Conservation (phyloP, 257 asterid genomes). For the Eucommia ulmoides region DNA sequence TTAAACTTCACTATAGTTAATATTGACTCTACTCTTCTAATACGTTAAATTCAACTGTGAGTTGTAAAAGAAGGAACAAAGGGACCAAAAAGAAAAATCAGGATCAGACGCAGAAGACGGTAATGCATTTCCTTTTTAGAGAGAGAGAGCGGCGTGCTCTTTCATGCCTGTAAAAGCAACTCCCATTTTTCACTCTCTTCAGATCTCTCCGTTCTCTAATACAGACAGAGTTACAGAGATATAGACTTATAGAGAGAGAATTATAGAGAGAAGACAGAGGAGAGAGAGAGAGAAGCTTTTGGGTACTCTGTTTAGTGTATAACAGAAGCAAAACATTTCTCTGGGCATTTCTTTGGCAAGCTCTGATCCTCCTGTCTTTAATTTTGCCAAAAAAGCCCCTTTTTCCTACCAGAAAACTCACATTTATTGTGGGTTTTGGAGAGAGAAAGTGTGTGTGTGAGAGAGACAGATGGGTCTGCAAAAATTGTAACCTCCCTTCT, state of each 20-base stretch:
- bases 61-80: too few relatives aligned
- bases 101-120: too few relatives aligned
- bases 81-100: too few relatives aligned
- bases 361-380: not conserved
- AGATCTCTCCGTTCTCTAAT: not conserved
- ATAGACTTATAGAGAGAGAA: too few relatives aligned
- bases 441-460: too few relatives aligned
- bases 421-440: conserved; percentile 1
- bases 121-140: too few relatives aligned
- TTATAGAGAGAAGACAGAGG: not conserved
- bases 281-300: conserved; percentile 2
- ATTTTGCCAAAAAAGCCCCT: not conserved
- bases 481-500: conserved; percentile 10
- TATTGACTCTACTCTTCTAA: too few relatives aligned
- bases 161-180: not conserved
- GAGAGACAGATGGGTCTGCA: not conserved
- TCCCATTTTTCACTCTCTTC: not conserved
- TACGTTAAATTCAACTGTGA: too few relatives aligned
- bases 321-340: conserved; percentile 11
- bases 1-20: too few relatives aligned
- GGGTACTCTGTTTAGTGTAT: conserved; percentile 11
- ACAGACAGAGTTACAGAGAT: too few relatives aligned
- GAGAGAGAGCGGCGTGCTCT: too few relatives aligned
- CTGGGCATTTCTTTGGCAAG: conserved; percentile 7
- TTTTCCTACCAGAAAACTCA: not conserved